Evolutionary conservation across 2,329 filamentous ascomycete genomes (phyloP), one percentile per base, ranked within the genome.

Genomic region (Cercospora zeae-maydis): DNA sequence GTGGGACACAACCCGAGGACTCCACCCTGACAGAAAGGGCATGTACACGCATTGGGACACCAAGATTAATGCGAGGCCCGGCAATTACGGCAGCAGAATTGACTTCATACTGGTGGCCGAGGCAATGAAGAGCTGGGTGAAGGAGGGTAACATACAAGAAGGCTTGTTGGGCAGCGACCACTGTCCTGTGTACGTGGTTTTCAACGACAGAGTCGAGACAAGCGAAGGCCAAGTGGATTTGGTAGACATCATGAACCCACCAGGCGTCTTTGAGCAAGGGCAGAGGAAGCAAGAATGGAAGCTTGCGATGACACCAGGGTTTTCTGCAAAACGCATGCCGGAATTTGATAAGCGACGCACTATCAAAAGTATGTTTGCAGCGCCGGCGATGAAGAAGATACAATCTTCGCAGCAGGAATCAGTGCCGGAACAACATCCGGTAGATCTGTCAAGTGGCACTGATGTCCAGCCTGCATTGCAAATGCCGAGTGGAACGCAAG

Each of bases 41-140:
- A 98, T 99, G 95, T 98, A 92, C 75, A 98, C 95, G 0, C 96
- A 93, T 75, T 98, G 93, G 93, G 92, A 98, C 67, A 93, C 91
- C 56, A 93, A 90, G 75, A 90, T 92, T 73, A 98, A 98, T 76
- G 91, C 91, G n/a, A 84, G 95, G n/a, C 93, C 93, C 2, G 92
- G 91, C 2, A 98, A 98, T 74, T 96, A 89, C 75, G 95, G 95
- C 5, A 89, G 91, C 59, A 86, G 95, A 36, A 98, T 98, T 70
- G 95, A 99, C 76, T 98, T 96, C 76, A 84, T 99, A 16, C 82
- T 98, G 3, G 96, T 92, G 74, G 95, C 87, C 67, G 81, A 88
- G 42, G 84, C 85, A 36, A 90, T 96, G 80, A 90, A 88, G 71
- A 79, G 84, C 57, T 97, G 93, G 92, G 90, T 96, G 71, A 81